phyloP scores from a whole-genome alignment of 2,329 filamentous ascomycete species.

The Penicillium digitatum region DNA sequence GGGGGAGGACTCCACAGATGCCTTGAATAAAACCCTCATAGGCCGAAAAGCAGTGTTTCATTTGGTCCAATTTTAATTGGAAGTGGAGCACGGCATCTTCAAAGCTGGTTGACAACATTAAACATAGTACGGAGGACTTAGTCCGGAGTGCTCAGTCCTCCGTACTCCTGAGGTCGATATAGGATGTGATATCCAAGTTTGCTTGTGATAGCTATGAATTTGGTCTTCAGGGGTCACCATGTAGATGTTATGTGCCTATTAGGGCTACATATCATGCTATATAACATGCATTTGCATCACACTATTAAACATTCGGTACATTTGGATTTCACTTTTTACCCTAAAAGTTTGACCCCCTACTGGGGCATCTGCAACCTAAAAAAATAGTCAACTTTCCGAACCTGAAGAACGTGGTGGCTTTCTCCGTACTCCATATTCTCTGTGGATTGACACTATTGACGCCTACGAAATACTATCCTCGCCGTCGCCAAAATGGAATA shows the following conservation, averaged over 20 bases:
- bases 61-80: constrained; percentile 10
- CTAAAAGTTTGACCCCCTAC: neutral
- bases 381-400: neutral
- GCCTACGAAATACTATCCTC: neutral
- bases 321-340: neutral
- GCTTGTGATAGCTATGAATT: neutral
- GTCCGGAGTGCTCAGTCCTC: neutral
- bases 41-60: constrained; percentile 14
- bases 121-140: neutral
- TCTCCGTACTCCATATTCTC: neutral
- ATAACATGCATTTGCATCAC: neutral
- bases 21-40: constrained; percentile 7
- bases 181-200: neutral
- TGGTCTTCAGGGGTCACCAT: neutral
- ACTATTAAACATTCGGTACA: neutral
- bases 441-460: neutral
- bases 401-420: neutral
- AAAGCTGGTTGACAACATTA: constrained; percentile 6
- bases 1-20: constrained; percentile 11
- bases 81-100: constrained; percentile 14
- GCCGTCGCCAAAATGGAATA: neutral
- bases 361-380: constrained; percentile 1
- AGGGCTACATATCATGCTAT: neutral
- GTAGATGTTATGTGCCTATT: neutral
- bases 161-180: neutral